Conservation (phyloP, 257 asterid genomes). For the Solanum pennellii region DNA sequence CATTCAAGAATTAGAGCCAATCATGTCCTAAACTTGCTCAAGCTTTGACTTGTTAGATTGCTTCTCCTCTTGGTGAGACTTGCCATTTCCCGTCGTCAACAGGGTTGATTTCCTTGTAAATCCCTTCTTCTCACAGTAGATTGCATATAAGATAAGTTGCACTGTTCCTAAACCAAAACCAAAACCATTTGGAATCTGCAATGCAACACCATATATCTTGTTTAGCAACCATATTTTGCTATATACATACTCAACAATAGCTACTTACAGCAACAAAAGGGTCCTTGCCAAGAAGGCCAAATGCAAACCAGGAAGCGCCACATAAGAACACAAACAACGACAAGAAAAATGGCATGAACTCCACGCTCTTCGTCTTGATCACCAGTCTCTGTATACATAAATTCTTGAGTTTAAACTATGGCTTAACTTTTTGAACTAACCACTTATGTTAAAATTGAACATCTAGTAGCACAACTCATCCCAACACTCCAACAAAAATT, state of each 20-base stretch:
- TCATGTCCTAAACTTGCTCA: neutral
- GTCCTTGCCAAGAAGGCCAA: conserved; percentile 68
- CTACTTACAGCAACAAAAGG: conserved; percentile 72
- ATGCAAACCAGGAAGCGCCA: conserved; percentile 73
- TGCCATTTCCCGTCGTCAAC: conserved; percentile 13
- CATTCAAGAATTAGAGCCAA: neutral
- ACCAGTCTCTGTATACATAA: conserved; percentile 52
- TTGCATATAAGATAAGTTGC: conserved; percentile 62
- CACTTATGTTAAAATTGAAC: neutral
- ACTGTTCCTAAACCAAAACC: conserved; percentile 59
- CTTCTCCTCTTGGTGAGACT: conserved; percentile 14
- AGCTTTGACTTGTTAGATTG: neutral
- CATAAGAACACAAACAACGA: conserved; percentile 64
- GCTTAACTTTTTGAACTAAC: neutral
- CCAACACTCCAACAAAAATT: neutral
- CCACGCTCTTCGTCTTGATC: conserved; percentile 74
- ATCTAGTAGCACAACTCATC: neutral
- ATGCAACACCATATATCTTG: neutral
- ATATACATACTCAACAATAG: neutral
- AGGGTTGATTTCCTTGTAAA: conserved; percentile 2
- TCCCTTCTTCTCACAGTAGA: conserved; percentile 51
- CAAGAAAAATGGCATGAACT: conserved; percentile 77
- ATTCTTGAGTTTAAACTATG: neutral
- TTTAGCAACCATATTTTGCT: neutral
- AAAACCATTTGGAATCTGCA: conserved; percentile 75